Evolutionary conservation across 1,139 yeast species (phyloP).

Genomic region (Saccharomyces hybrid): DNA sequence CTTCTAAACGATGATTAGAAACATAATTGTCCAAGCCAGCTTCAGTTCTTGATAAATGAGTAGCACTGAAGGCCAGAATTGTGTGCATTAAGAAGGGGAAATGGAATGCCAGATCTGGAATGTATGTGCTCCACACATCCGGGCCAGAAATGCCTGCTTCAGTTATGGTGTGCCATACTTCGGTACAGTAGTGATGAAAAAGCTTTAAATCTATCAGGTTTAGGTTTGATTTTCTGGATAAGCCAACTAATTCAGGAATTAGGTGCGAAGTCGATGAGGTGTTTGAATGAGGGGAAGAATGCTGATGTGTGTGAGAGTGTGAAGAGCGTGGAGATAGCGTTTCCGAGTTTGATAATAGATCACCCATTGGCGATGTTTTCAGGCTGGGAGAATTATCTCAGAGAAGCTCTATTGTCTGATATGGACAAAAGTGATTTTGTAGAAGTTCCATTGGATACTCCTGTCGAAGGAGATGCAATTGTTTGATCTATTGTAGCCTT

Average conservation of each 20-base stretch:
- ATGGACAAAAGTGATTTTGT: neutral
- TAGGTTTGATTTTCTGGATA: conserved; percentile 33
- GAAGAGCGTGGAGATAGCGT: neutral
- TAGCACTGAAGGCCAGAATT: conserved; percentile 81
- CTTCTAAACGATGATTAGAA: conserved; percentile 81
- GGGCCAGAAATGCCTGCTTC: conserved; percentile 86
- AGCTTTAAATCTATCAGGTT: conserved; percentile 72
- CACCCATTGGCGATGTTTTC: conserved; percentile 6
- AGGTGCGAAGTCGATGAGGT: neutral
- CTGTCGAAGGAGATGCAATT: neutral
- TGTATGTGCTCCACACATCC: conserved; percentile 78
- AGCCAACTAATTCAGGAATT: neutral
- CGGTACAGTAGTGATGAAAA: conserved; percentile 80
- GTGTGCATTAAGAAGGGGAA: conserved; percentile 91
- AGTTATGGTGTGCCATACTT: conserved; percentile 79
- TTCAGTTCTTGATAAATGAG: conserved; percentile 74
- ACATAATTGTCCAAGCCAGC: conserved; percentile 75
- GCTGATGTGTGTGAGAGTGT: neutral
- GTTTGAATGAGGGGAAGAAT: conserved; percentile 4
- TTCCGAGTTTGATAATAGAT: neutral
- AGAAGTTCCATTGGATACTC: neutral
- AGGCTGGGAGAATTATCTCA: neutral
- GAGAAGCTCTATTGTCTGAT: neutral
- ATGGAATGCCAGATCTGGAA: conserved; percentile 80
- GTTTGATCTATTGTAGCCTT: neutral